Percentiles rank a stretch among this genome's conserved stretches.
Evolutionary conservation across 1,284 basidiomycete species (phyloP).

Genomic region (Ganoderma multipileum): DNA sequence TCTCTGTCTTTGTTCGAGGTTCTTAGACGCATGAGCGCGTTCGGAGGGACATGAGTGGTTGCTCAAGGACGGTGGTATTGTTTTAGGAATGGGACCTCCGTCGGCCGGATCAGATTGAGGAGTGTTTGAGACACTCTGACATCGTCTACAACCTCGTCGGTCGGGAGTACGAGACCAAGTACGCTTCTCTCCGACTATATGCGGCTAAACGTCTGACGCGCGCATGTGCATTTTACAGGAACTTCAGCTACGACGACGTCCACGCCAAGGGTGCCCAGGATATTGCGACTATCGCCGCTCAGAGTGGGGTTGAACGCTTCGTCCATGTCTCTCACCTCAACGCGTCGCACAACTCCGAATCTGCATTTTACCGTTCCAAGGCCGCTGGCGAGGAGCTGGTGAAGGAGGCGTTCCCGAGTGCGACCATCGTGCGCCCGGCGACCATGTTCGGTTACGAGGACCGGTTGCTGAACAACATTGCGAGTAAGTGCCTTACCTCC

Average conservation of each 20-base stretch:
- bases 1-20: conserved; percentile 18
- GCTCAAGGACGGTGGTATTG: conserved; percentile 2
- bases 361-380: conserved; percentile 90
- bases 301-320: conserved; percentile 83
- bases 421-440: conserved; percentile 91
- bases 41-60: conserved; percentile 1
- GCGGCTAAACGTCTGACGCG: not conserved
- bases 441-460: conserved; percentile 95
- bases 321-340: conserved; percentile 98
- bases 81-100: conserved; percentile 92
- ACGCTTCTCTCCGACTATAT: conserved; percentile 29
- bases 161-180: conserved; percentile 84
- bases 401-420: conserved; percentile 83
- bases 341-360: conserved; percentile 81
- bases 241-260: conserved; percentile 83
- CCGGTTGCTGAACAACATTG: conserved; percentile 92
- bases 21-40: conserved; percentile 7
- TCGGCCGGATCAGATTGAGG: conserved; percentile 89
- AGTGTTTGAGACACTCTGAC: conserved; percentile 96
- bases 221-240: conserved; percentile 29
- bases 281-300: conserved; percentile 85
- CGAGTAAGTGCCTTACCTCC: conserved; percentile 60
- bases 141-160: conserved; percentile 96
- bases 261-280: conserved; percentile 81
- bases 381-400: conserved; percentile 92